phyloP scores from a whole-genome alignment of 768 basidiomycete species.

The Lactarius deliciosus region DNA sequence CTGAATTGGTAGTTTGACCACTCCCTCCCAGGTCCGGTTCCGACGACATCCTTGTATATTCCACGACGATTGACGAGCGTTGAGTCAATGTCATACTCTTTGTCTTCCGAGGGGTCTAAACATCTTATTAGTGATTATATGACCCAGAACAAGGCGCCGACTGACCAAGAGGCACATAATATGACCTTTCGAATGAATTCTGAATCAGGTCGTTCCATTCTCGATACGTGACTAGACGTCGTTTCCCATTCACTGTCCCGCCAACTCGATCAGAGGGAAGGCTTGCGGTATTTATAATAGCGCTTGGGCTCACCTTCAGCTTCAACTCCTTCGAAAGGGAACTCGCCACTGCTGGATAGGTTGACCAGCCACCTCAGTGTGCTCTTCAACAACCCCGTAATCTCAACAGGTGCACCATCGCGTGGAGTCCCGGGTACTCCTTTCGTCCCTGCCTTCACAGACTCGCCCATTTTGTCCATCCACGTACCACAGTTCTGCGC shows the following conservation, averaged over 20 bases:
- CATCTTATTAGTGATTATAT: neutral
- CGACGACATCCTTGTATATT: slow-evolving; percentile 98
- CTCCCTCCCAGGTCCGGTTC: slow-evolving; percentile 81
- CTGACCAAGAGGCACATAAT: slow-evolving; percentile 83
- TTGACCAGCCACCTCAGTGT: slow-evolving; percentile 85
- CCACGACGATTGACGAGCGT: slow-evolving; percentile 82
- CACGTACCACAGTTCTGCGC: slow-evolving; percentile 87
- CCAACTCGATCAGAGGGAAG: slow-evolving; percentile 12
- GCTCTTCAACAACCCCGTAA: slow-evolving; percentile 90
- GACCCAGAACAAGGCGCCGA: slow-evolving; percentile 7
- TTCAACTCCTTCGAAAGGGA: slow-evolving; percentile 89
- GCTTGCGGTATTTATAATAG: neutral
- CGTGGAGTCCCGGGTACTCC: slow-evolving; percentile 95
- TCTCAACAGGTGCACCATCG: slow-evolving; percentile 95
- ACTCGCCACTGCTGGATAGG: slow-evolving; percentile 61
- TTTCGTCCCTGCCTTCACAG: slow-evolving; percentile 86
- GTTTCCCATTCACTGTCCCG: slow-evolving; percentile 62
- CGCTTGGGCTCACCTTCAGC: slow-evolving; percentile 58
- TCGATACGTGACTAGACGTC: slow-evolving; percentile 76
- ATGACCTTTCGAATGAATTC: slow-evolving; percentile 82
- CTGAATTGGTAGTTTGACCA: slow-evolving; percentile 98
- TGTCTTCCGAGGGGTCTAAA: slow-evolving; percentile 70
- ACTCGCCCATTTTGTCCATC: slow-evolving; percentile 99
- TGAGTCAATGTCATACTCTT: slow-evolving; percentile 65
- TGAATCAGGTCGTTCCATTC: slow-evolving; percentile 89